Evolutionary conservation across 2,329 filamentous ascomycete species (phyloP), one percentile per base, ranked within the genome.

Genomic region (Xylaria multiplex): DNA sequence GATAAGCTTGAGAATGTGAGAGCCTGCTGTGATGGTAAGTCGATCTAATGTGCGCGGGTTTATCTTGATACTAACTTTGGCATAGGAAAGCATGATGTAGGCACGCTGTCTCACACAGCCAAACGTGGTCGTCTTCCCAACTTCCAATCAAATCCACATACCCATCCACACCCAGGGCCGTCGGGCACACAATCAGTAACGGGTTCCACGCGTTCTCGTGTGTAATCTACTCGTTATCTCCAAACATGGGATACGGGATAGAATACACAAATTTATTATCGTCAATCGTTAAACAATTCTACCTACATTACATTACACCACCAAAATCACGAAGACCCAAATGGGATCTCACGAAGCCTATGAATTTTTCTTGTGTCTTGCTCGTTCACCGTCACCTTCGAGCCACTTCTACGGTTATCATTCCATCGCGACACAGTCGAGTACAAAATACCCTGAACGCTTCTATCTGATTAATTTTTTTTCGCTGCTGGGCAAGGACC

Each of bases 11-110:
- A 98, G 84, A 97, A 99, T 78, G 96, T 99, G 70, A 86, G 96
- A 76, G 94, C 95, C 66, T 99, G 96, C 82, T 99, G 96, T 80
- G 96, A 98, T 86, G 96, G 94, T 95, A 85, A 87, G 90, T 82
- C 35, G 22, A 32, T 13, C 30, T 49, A 27, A n/a, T 9, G 2
- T 27, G 11, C 0, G 30, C 48, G 4, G 1, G 5, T 11, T 19
- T 43, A 16, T 27, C 6, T 13, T 27, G 9, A 16, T 45, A 62
- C 55, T 68, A 42, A 69, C 42, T 6, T 14, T 27, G 1, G 6
- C 56, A n/a, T 22, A 91, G 89, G 90, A 71, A 92, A 91, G 81
- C 91, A 93, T 74, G 90, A 93, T 76, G 91, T 93, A 55, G 85
- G 87, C 61, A 87, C 83, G 61, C 77, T 91, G 57, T 81, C 84